phyloP scores from a whole-genome alignment of 2,329 filamentous ascomycete genomes.

The Pseudogymnoascus sp. region DNA sequence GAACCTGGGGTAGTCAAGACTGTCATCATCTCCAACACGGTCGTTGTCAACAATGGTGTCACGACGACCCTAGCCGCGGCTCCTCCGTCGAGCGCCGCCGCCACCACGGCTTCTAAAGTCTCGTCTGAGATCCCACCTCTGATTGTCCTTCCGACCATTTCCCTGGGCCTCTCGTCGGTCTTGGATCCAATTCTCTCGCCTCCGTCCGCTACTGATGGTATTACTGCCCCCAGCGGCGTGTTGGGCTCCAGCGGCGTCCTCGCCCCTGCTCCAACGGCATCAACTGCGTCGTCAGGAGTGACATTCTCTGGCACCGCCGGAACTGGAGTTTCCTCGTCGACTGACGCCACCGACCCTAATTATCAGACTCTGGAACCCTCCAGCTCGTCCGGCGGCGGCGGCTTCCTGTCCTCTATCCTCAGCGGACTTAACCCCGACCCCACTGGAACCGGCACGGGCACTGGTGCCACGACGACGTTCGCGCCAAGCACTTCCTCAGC shows the following conservation, averaged over 20 bases:
- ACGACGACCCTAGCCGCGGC: not conserved
- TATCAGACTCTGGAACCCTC: not conserved
- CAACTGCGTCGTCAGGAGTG: not conserved
- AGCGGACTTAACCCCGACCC: not conserved
- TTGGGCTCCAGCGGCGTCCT: conserved; percentile 1
- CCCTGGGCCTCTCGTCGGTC: not conserved
- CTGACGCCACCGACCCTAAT: conserved; percentile 19
- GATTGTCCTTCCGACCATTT: not conserved
- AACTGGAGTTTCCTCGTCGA: conserved; percentile 13
- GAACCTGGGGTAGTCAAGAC: conserved; percentile 5
- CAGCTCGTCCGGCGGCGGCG: not conserved
- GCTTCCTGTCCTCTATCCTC: not conserved
- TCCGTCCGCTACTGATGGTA: conserved; percentile 7
- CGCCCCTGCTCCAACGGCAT: not conserved
- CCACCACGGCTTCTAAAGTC: not conserved
- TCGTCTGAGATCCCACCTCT: not conserved
- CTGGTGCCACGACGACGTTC: not conserved
- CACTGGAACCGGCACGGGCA: not conserved
- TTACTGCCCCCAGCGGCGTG: conserved; percentile 11
- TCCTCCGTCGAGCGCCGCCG: not conserved
- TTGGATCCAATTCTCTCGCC: conserved; percentile 1
- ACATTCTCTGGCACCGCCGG: conserved; percentile 12
- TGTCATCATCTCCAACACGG: conserved; percentile 7
- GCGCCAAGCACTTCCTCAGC: not conserved
- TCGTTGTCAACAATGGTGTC: not conserved